A percentile compares a stretch with the other conserved stretches of the same genome.
phyloP scores from a whole-genome alignment of 2,329 filamentous ascomycete species.

The Colletotrichum eremochloae region DNA sequence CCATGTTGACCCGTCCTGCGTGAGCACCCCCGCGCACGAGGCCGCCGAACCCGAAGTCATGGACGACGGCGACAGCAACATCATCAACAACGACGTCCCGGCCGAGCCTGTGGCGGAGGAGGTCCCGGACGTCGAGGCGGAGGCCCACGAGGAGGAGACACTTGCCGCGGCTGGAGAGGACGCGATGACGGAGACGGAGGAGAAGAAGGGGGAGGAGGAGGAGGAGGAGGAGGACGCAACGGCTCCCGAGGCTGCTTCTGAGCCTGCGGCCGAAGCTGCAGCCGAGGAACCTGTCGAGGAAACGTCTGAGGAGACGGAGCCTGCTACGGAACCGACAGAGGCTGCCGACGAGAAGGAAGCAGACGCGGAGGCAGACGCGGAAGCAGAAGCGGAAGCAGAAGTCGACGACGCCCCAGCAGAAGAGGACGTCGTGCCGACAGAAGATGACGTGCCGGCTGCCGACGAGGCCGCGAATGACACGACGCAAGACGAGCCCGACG shows the following conservation, averaged over 20 bases:
- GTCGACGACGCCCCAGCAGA: not conserved
- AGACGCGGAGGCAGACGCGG: not conserved
- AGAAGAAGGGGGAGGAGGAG: not conserved
- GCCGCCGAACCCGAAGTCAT: constrained; percentile 22
- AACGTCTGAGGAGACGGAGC: not conserved
- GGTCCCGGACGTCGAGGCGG: constrained; percentile 43
- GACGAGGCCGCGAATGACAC: not conserved
- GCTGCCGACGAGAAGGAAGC: not conserved
- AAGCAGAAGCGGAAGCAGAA: not conserved
- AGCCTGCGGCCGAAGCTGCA: not conserved
- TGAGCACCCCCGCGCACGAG: constrained; percentile 58
- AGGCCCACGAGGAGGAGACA: not conserved
- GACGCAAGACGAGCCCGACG: not conserved
- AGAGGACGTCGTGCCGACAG: not conserved
- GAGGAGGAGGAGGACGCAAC: not conserved
- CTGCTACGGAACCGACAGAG: not conserved
- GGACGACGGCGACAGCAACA: constrained; percentile 37
- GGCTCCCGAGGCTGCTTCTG: not conserved
- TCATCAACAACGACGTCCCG: constrained; percentile 4
- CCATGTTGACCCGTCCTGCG: constrained; percentile 61
- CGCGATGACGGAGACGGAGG: not conserved
- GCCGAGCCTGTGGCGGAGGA: constrained; percentile 38
- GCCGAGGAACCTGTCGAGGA: not conserved
- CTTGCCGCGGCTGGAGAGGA: not conserved
- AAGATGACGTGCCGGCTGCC: not conserved